Percentiles rank a stretch among this genome's conserved stretches.
Conservation (phyloP, 305 asterid genomes). For the Solanum hybrid region DNA sequence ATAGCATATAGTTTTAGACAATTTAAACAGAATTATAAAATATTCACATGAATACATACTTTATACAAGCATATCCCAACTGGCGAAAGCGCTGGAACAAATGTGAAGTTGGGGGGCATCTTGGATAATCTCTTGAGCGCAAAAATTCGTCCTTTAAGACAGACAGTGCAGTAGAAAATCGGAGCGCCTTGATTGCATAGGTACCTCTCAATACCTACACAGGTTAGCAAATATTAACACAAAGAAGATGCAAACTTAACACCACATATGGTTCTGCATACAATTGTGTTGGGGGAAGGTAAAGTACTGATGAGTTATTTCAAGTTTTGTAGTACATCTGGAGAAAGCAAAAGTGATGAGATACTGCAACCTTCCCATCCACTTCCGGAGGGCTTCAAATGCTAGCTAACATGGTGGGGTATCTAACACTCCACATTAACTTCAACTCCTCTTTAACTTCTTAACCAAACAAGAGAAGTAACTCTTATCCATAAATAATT, state of each 20-base stretch:
- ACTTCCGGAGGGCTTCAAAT: not conserved
- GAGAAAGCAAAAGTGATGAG: conserved; percentile 5
- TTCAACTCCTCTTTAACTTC: not conserved
- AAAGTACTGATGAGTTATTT: not conserved
- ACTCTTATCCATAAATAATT: not conserved
- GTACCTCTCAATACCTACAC: conserved; percentile 80
- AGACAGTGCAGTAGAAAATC: conserved; percentile 93
- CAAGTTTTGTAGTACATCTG: not conserved
- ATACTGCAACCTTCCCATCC: not conserved
- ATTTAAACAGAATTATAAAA: not conserved
- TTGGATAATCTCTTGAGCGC: conserved; percentile 98
- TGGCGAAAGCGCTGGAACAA: conserved; percentile 97
- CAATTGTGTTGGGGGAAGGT: not conserved
- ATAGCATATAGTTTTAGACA: not conserved
- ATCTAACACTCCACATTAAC: not conserved
- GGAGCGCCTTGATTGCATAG: conserved; percentile 91
- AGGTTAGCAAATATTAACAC: conserved; percentile 14
- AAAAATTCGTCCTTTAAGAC: conserved; percentile 89
- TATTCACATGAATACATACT: conserved; percentile 25
- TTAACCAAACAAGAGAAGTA: not conserved
- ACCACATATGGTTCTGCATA: not conserved
- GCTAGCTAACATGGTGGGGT: not conserved
- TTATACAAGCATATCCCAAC: conserved; percentile 95
- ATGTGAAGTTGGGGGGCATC: conserved; percentile 97
- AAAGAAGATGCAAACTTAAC: conserved; percentile 3